Evolutionary conservation across 2,329 filamentous ascomycete species (phyloP), one percentile per base, ranked within the genome.

Genomic region (Teratosphaeria destructans): DNA sequence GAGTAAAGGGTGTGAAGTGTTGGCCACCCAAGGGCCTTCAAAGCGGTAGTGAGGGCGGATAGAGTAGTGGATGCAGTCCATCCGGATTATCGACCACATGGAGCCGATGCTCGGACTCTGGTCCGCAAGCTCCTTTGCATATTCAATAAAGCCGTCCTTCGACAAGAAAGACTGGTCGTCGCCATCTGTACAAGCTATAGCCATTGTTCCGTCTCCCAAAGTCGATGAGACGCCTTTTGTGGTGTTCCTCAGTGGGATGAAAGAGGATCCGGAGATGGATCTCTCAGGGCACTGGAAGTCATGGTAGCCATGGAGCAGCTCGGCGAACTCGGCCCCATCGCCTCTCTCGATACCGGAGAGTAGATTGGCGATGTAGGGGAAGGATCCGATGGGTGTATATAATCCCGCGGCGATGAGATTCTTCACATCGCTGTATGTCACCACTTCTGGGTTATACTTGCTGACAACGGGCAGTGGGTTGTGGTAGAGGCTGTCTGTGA

Each of bases 131-230:
- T 68, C 59, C 14, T 72, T 59, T 66, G 68, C 73, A 60, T 74
- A 73, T 6, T 70, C 66, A 32, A 65, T 61, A 60, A 76, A 77
- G 1, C 62, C 56, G 0, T 57, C 47, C 11, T 61, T 61, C 7
- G 11, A 68, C 3, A 71, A 43, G 14, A 61, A 61, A 11, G 64
- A 68, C 52, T 72, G 70, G n/a, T 71, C 67, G 16, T 72, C 61
- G 37, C 74, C 73, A 54, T 78, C 76, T n/a, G 70, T 66, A 64
- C 76, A 78, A 11, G 76, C 64, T 47, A 77, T 71, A 3, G 71
- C 71, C 49, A 66, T 65, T 5, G 57, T 62, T 23, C 69, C 64
- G 7, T 67, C 68, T 12, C 52, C 32, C 5, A 56, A 32, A 6
- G 59, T 57, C 6, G 52, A 29, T 12, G 14, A 16, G 11, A 23